Percentiles rank a stretch among this genome's conserved stretches.
These are phyloP conservation scores for Orychophragmus violaceus DNA, from an alignment of 345 rosid genomes.

Conservation along the genomic window DNA sequence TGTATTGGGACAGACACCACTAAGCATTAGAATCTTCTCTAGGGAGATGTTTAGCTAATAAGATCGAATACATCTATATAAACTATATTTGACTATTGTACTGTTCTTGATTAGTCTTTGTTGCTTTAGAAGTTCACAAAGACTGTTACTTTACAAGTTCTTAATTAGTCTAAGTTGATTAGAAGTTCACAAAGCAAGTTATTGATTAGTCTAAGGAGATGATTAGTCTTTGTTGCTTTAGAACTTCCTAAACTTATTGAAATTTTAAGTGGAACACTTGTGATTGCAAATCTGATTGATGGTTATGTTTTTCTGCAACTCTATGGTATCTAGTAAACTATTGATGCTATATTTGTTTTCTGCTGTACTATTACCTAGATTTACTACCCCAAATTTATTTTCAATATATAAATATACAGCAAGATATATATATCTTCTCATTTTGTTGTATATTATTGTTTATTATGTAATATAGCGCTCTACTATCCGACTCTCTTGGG, in stretches of 20 bases:
- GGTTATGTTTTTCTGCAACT: constrained; percentile 12
- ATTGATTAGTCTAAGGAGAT: too few species aligned
- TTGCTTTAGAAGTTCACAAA: constrained; percentile 5
- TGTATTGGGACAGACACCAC: background rate
- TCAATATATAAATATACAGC: constrained; percentile 39
- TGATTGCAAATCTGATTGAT: background rate
- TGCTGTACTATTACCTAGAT: constrained; percentile 14
- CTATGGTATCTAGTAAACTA: background rate
- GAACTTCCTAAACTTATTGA: background rate
- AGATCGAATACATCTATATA: background rate
- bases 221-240: constrained; percentile 7
- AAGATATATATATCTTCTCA: too few species aligned
- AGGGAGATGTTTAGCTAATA: background rate
- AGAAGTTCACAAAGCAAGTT: too few species aligned
- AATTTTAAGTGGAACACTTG: background rate
- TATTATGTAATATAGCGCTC: constrained; percentile 83
- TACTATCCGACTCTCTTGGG: constrained; percentile 78
- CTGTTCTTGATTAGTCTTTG: constrained; percentile 9
- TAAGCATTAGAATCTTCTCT: background rate
- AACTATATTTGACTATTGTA: background rate
- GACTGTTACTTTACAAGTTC: background rate
- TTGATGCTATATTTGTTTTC: constrained; percentile 18
- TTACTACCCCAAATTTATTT: constrained; percentile 30
- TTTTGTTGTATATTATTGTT: constrained; percentile 45
- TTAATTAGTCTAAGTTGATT: too few species aligned